A percentile compares a stretch with the other conserved stretches of the same genome.
Evolutionary conservation across 345 rosid genomes (phyloP).

Genomic region (Linum usitatissimum): DNA sequence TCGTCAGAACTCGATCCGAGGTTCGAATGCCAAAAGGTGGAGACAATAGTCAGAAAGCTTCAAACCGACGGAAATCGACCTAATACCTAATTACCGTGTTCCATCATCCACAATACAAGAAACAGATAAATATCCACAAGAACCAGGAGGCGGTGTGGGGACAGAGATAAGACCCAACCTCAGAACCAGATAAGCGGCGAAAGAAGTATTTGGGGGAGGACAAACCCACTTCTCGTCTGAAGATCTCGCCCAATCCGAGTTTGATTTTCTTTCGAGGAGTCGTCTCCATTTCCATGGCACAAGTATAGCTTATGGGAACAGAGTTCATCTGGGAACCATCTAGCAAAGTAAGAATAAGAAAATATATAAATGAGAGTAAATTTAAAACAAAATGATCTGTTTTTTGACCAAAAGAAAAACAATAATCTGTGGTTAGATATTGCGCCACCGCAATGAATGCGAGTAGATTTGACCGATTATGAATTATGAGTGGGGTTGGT

Average conservation of each 20-base stretch:
- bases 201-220: conserved; percentile 18
- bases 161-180: conserved; percentile 19
- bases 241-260: conserved; percentile 20
- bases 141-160: not conserved
- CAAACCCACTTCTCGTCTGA: conserved; percentile 27
- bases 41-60: no score
- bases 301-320: not conserved
- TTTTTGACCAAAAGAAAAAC: no score
- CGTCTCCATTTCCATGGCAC: conserved; percentile 11
- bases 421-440: no score
- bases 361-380: not conserved
- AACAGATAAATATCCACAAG: not conserved
- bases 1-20: no score
- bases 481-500: no score
- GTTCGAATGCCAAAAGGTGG: no score
- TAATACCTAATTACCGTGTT: not conserved
- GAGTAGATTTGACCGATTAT: no score
- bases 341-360: not conserved
- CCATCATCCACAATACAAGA: not conserved
- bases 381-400: no score
- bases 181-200: conserved; percentile 28
- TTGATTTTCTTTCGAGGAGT: conserved; percentile 10
- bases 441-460: no score
- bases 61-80: not conserved
- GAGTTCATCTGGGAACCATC: not conserved